Evolutionary conservation across 352 stramenopile genomes (phyloP).

Genomic region (Thraustotheca clavata): DNA sequence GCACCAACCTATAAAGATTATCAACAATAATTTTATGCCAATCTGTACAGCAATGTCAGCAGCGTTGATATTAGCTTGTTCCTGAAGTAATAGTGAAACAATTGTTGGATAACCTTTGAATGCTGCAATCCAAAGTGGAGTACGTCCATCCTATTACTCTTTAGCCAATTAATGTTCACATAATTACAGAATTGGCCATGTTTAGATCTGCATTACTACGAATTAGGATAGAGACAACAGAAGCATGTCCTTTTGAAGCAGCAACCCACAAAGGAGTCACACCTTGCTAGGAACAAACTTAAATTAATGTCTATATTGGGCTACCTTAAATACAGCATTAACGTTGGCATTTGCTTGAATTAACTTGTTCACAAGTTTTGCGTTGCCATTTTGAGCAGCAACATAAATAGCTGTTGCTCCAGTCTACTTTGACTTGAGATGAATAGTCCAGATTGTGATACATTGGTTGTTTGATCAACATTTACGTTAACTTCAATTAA

Average conservation of each 20-base stretch:
- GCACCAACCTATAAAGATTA: neutral
- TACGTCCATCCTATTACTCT: neutral
- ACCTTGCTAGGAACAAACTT: no score
- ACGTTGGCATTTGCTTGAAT: neutral
- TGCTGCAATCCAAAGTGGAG: neutral
- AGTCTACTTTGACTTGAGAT: no score
- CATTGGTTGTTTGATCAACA: no score
- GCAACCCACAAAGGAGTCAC: no score
- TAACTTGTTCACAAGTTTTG: neutral
- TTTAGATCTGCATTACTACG: neutral
- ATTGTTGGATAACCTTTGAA: neutral
- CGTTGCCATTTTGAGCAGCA: neutral
- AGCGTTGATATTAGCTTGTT: neutral
- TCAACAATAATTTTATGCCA: neutral
- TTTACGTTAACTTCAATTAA: neutral
- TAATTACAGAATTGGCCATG: neutral
- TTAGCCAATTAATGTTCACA: no score
- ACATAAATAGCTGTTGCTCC: neutral
- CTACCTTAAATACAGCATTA: no score
- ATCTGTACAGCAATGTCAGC: neutral
- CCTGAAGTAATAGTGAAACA: neutral
- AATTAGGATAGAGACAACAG: neutral
- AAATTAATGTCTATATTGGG: no score
- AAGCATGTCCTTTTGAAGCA: neutral
- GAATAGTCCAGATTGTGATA: no score